phyloP scores from a whole-genome alignment of 1,284 basidiomycete genomes.

The Leccinum solheimii region DNA sequence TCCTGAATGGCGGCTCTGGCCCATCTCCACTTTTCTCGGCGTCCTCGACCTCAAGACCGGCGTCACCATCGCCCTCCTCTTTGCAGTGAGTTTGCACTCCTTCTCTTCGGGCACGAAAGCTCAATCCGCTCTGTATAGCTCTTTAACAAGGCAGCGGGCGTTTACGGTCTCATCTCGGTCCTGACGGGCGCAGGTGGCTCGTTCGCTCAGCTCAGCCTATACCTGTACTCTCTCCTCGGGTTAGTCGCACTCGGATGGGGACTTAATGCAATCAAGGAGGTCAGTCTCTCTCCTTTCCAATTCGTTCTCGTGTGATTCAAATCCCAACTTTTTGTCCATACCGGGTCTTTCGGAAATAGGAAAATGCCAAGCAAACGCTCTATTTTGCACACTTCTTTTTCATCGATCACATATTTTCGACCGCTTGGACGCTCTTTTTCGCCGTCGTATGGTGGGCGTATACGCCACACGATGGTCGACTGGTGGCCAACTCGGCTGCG shows the following conservation, averaged over 20 bases:
- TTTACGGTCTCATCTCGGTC: conserved; percentile 93
- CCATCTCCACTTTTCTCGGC: conserved; percentile 79
- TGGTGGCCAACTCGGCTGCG: conserved; percentile 78
- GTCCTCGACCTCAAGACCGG: conserved; percentile 89
- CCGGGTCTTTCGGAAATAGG: conserved; percentile 48
- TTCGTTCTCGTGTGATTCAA: neutral
- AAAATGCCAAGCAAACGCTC: conserved; percentile 80
- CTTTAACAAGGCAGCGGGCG: conserved; percentile 97
- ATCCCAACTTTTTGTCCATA: neutral
- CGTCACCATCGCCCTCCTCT: conserved; percentile 81
- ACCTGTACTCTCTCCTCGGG: conserved; percentile 88
- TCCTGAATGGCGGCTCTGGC: conserved; percentile 77
- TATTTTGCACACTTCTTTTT: conserved; percentile 93
- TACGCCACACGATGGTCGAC: conserved; percentile 86
- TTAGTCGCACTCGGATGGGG: conserved; percentile 88
- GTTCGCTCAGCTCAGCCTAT: conserved; percentile 87
- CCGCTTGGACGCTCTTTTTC: conserved; percentile 90
- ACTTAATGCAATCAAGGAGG: conserved; percentile 80
- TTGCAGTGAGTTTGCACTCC: conserved; percentile 61
- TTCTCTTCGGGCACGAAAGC: conserved; percentile 3
- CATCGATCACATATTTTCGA: conserved; percentile 91
- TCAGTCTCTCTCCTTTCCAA: conserved; percentile 37
- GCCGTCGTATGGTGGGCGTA: conserved; percentile 88
- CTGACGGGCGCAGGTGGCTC: conserved; percentile 84
- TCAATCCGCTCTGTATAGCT: conserved; percentile 48